A percentile compares a stretch with the other conserved stretches of the same genome.
Conservation (phyloP, 139 green algal species). For the Coccomyxa sp. region DNA sequence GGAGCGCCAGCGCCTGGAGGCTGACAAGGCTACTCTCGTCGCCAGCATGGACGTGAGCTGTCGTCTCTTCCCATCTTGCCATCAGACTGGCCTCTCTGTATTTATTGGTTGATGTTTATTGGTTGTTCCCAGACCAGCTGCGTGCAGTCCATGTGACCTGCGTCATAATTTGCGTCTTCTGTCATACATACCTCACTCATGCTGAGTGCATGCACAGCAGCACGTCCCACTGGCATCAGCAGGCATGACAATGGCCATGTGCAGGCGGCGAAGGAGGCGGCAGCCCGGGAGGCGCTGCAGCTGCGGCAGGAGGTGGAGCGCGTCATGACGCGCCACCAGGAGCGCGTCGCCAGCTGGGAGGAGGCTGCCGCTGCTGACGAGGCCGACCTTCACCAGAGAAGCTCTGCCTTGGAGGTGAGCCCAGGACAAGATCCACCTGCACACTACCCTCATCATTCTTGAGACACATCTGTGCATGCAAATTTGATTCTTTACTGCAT, state of each 20-base stretch:
- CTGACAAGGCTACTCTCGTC: constrained; percentile 13
- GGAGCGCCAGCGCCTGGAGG: constrained; percentile 9
- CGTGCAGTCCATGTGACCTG: neutral
- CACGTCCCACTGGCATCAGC: no score
- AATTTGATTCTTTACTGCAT: neutral
- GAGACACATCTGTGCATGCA: neutral
- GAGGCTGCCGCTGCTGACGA: constrained; percentile 23
- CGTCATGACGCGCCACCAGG: constrained; percentile 25
- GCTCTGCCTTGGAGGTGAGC: constrained; percentile 9
- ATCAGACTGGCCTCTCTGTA: no score
- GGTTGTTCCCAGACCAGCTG: neutral
- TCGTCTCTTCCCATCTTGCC: no score
- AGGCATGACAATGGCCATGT: neutral
- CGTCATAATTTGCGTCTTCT: neutral
- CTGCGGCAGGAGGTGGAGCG: constrained; percentile 22
- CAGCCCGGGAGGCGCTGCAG: constrained; percentile 12
- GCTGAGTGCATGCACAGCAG: no score
- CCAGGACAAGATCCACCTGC: neutral
- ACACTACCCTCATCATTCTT: neutral
- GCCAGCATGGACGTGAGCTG: constrained; percentile 8
- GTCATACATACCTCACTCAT: no score
- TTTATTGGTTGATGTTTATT: no score
- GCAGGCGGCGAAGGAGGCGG: constrained; percentile 14
- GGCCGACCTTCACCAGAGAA: constrained; percentile 5
- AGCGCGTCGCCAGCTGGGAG: constrained; percentile 33